Conservation (phyloP, 768 basidiomycete species). For the Coprinopsis cinerea region DNA sequence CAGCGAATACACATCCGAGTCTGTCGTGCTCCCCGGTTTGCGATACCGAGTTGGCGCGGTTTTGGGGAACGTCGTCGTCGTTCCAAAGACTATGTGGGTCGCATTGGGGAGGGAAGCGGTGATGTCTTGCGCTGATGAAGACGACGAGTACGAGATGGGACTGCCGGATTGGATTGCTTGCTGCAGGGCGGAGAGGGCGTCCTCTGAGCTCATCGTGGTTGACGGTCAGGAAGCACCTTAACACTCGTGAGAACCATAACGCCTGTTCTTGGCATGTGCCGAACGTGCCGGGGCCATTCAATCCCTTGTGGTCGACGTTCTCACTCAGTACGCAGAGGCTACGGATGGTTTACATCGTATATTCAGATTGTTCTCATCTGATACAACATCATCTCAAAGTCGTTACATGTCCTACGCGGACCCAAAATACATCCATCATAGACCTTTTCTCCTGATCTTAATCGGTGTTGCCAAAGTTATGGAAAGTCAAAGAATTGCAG, state of each 20-base stretch:
- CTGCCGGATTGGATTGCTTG: constrained; percentile 54
- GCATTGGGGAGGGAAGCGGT: constrained; percentile 47
- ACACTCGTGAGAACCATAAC: constrained; percentile 7
- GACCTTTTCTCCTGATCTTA: too few relatives aligned
- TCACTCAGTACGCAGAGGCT: too few relatives aligned
- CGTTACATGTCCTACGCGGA: too few relatives aligned
- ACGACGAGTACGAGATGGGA: constrained; percentile 43
- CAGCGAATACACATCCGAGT: constrained; percentile 64
- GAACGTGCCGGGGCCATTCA: too few relatives aligned
- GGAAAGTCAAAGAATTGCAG: background rate
- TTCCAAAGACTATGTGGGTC: constrained; percentile 56
- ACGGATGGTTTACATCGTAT: too few relatives aligned
- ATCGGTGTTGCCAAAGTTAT: background rate
- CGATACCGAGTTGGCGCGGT: constrained; percentile 72
- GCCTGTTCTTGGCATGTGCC: too few relatives aligned
- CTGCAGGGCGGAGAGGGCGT: constrained; percentile 53
- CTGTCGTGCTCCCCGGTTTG: constrained; percentile 39
- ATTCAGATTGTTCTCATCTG: too few relatives aligned
- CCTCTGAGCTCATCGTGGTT: constrained; percentile 28
- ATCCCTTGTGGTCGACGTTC: too few relatives aligned
- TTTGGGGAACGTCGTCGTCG: constrained; percentile 56
- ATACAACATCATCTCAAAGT: too few relatives aligned
- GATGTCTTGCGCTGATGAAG: constrained; percentile 27
- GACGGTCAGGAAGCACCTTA: constrained; percentile 3
- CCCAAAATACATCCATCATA: too few relatives aligned